Base-by-base conservation (phyloP, 345 rosid species). In the Noccaea bulbosa region DNA sequence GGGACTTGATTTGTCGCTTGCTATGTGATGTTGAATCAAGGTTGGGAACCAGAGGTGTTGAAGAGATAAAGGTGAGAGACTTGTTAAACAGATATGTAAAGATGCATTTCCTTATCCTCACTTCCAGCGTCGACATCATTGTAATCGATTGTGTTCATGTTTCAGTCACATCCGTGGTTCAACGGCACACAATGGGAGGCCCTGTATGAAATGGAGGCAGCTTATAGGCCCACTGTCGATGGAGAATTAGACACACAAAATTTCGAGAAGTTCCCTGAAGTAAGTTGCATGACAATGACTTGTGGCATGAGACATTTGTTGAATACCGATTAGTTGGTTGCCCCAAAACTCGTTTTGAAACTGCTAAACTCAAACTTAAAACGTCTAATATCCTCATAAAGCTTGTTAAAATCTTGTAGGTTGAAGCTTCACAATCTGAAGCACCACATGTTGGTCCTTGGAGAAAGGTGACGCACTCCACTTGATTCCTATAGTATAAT, bases 231-330 rank as follows among this genome's bases (percentile, higher is more conserved):
- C 39, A 83, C 65, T 44, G 99, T 94, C 65, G 83, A 71, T 50
- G 99, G 99, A 70, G 97, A 94, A 73, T 74, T 82, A 71, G 99
- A 94, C 80, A 94, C 99, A 37, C 98, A 89, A 78, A 93, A 94
- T 80, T 94, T 94, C 77, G 99, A 94, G 79, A 88, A 94, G 80
- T 94, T 94, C 83, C 90, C 97, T 41, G 97, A 93, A 32, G 97
- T 93, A 80, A 91, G 93, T 85, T 48, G 33, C 37, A 48, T 57
- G 48, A 40, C 16, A 20, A 37, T 43, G 9, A n/a, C 24, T 44
- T 63, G 17, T 53, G 15, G 45, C 45, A 1, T 65, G 49, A 56
- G 17, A 15, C 41, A 35, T 6, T 55, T 45, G 57, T 63, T 63
- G 38, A 52, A 62, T 30, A 11, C 39, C 6, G 27, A 40, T n/a